A percentile compares a stretch with the other conserved stretches of the same genome.
phyloP scores from a whole-genome alignment of 805 yeast species.

The Candida boleticola region DNA sequence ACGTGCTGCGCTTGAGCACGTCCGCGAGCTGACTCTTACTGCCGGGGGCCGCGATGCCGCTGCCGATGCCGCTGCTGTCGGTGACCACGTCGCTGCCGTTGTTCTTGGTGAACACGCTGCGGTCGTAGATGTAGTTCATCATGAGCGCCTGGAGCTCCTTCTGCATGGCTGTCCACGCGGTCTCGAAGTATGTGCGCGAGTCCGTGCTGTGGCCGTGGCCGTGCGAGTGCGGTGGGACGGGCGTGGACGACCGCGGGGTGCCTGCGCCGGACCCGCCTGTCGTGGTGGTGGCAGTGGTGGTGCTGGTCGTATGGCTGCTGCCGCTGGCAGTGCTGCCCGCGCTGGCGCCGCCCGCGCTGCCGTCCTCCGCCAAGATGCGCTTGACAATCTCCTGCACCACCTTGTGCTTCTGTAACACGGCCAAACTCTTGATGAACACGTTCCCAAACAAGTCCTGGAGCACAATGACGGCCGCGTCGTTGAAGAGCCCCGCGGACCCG shows the following conservation, averaged over 20 bases:
- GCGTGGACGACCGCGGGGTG: neutral
- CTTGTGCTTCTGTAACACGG: conserved; percentile 68
- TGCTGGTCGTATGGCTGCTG: neutral
- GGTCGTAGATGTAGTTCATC: conserved; percentile 31
- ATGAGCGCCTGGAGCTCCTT: conserved; percentile 33
- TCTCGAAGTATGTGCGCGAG: conserved; percentile 15
- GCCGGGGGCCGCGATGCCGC: conserved; percentile 13
- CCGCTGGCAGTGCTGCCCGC: neutral
- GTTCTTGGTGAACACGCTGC: neutral
- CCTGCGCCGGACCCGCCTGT: neutral
- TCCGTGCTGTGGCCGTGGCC: neutral
- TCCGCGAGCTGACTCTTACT: conserved; percentile 2
- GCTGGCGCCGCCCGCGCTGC: neutral
- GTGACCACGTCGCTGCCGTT: neutral
- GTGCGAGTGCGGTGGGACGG: neutral
- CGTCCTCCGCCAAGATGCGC: neutral
- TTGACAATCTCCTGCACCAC: conserved; percentile 59
- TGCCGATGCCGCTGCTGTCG: neutral
- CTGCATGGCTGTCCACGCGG: conserved; percentile 30
- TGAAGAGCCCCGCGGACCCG: conserved; percentile 16
- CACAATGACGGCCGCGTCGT: conserved; percentile 52
- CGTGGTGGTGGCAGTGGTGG: neutral
- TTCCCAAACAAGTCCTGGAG: conserved; percentile 70
- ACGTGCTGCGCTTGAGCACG: conserved; percentile 17
- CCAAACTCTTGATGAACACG: conserved; percentile 60